Evolutionary conservation across 176 grass and related monocot genomes (phyloP), one percentile per base, ranked within the genome.

Genomic region (Pontederia paniculata): DNA sequence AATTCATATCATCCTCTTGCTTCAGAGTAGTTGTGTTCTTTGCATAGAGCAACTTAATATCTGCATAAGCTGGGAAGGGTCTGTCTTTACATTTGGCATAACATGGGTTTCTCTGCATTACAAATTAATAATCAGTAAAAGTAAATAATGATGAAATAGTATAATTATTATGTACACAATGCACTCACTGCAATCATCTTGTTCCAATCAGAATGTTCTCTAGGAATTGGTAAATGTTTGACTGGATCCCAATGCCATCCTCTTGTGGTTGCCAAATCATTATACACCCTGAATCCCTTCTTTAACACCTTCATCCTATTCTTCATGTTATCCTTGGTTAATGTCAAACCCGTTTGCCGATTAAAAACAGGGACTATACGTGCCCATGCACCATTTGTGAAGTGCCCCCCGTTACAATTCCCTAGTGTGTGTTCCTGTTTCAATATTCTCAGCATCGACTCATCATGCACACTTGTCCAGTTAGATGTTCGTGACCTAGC

Each of bases 1-100:
- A 62, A 57, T 44, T 75, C 57, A 75, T 45, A 67, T 75, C 73
- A 51, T 67, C 42, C 52, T 59, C 45, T 42, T 75, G 73, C 28
- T 54, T 75, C 63, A 67, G 44, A 28, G 57, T 68, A 21, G 62
- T 60, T 12, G 45, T 47, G 10, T 43, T 21, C 66, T 67, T 66
- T 10, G 41, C 58, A 56, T 67, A 75, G 48, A 75, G 67, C 58
- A 75, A 57, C 52, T 75, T 75, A 14, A 75, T 16, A 42, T 67
- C 60, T 52, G 53, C 63, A 60, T 75, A 75, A 45, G 64, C 73
- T 67, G 61, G 73, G 45, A 55, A 75, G 50, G 73, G 73, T 42
- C 19, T 68, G 16, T 75, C 73, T 2, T 45, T 42, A 45, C 73
- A 75, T 17, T 75, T 75, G 18, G 73, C 62, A 67, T 58, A 75